Evolutionary conservation across 1,284 basidiomycete genomes (phyloP).

Genomic region (Microbotryum intermedium): DNA sequence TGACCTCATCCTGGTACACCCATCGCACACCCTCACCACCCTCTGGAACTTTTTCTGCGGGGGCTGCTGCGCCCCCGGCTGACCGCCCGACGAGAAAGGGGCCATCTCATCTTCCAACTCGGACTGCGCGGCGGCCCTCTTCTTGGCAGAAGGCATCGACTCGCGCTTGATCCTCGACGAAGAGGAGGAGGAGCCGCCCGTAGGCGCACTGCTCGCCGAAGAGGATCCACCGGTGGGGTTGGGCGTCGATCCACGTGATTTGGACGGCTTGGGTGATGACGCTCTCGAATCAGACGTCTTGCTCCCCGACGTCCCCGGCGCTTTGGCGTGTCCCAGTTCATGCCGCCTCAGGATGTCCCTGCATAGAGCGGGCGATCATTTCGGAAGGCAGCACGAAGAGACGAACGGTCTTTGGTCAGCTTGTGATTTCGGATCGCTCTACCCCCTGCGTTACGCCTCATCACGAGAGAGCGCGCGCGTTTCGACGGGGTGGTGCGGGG

Average conservation of each 20-base stretch:
- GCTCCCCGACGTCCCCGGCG: slow-evolving; percentile 10
- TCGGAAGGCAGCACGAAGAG: neutral
- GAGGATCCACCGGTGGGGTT: neutral
- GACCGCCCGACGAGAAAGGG: neutral
- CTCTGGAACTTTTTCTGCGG: slow-evolving; percentile 17
- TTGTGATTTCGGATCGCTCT: too few relatives aligned
- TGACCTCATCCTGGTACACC: slow-evolving; percentile 26
- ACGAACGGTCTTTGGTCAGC: too few relatives aligned
- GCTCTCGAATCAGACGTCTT: slow-evolving; percentile 15
- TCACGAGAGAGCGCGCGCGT: too few relatives aligned
- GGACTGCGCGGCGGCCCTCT: neutral
- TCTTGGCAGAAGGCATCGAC: neutral
- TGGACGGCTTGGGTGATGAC: slow-evolving; percentile 1
- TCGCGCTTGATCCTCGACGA: neutral
- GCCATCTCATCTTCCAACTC: neutral
- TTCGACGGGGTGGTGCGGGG: neutral
- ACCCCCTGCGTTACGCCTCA: too few relatives aligned
- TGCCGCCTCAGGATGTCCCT: slow-evolving; percentile 30
- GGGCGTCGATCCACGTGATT: neutral
- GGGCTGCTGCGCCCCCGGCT: neutral
- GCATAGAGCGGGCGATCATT: neutral
- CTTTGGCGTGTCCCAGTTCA: slow-evolving; percentile 14
- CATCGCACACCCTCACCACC: slow-evolving; percentile 19
- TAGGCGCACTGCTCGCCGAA: too few relatives aligned
- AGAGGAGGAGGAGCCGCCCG: neutral